Conservation (phyloP, 177 flowering plant genomes). For the Telopea speciosissima region DNA sequence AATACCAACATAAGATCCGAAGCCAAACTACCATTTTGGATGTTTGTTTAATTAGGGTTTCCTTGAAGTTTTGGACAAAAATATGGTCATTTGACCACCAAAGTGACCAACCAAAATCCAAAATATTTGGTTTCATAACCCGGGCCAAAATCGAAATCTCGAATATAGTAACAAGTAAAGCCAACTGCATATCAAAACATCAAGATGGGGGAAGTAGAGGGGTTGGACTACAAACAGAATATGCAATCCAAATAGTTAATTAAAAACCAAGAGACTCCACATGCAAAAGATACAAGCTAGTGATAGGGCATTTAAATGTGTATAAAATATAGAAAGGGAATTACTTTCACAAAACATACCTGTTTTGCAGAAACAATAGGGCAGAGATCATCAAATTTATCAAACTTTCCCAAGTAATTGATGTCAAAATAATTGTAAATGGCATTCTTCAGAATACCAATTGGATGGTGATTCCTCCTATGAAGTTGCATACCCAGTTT, state of each 20-base stretch:
- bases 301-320: not conserved
- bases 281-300: not conserved
- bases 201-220: too few relatives aligned
- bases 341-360: slow-evolving; percentile 36
- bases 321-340: not conserved
- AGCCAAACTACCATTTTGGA: too few relatives aligned
- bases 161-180: too few relatives aligned
- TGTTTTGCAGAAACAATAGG: slow-evolving; percentile 82
- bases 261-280: not conserved
- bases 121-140: too few relatives aligned
- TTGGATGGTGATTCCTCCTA: slow-evolving; percentile 69
- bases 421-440: slow-evolving; percentile 76
- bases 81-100: too few relatives aligned
- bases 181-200: too few relatives aligned
- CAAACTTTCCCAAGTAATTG: slow-evolving; percentile 54
- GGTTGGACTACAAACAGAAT: not conserved
- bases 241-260: not conserved
- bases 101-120: too few relatives aligned
- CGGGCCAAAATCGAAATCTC: too few relatives aligned
- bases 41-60: too few relatives aligned
- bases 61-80: too few relatives aligned
- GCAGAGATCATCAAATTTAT: slow-evolving; percentile 79
- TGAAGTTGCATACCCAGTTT: slow-evolving; percentile 97
- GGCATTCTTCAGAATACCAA: slow-evolving; percentile 93
- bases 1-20: too few relatives aligned